These are phyloP conservation scores for Fusarium scirpi DNA, from an alignment of 2,329 filamentous ascomycete species.

Conservation along the genomic window DNA sequence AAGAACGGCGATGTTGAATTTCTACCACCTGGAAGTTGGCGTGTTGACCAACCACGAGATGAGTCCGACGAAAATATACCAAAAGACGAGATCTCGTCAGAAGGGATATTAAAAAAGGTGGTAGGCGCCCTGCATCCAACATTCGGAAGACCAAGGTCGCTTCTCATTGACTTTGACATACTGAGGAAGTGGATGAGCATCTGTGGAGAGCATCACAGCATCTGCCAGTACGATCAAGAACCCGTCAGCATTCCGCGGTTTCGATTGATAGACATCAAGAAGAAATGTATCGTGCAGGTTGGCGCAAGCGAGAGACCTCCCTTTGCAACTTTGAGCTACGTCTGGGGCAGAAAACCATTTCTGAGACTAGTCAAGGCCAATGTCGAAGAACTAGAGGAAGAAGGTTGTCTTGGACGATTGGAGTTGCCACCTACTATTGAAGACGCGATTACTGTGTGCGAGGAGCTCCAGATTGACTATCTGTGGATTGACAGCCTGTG, in stretches of 20 bases:
- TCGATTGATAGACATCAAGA: background rate
- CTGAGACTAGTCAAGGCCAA: background rate
- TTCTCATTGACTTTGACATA: background rate
- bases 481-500: background rate
- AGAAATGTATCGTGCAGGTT: background rate
- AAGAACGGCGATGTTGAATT: background rate
- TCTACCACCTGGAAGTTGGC: background rate
- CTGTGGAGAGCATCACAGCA: background rate
- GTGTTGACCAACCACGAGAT: background rate
- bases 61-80: fast-evolving
- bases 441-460: background rate
- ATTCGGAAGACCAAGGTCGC: background rate
- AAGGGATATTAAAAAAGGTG: too few relatives aligned
- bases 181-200: background rate
- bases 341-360: background rate
- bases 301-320: background rate
- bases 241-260: background rate
- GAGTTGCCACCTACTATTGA: background rate
- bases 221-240: background rate
- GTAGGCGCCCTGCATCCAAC: background rate
- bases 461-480: background rate
- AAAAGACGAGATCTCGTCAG: too few relatives aligned
- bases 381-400: background rate
- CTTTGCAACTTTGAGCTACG: background rate
- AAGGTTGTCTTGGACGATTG: background rate